Base-by-base conservation (phyloP, 345 rosid species). In the Jatropha curcas region DNA sequence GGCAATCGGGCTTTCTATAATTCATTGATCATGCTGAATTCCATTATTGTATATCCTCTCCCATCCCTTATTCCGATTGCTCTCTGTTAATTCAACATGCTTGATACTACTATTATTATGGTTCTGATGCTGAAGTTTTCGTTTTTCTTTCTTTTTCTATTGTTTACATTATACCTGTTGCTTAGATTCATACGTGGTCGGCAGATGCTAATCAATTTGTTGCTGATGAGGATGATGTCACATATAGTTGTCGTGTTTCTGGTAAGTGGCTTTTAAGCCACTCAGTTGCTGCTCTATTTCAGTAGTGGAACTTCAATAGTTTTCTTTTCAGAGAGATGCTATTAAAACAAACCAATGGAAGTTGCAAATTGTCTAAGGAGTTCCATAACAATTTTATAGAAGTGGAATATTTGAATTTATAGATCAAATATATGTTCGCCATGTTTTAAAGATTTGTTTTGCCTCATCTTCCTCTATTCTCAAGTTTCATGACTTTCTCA, bases 211-310 rank as follows among this genome's bases (percentile, higher is more conserved):
- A 94, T 63, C 97, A 92, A 55, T 94, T 90, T 80, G 90, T 90
- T 28, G 92, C 96, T 50, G 96, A 92, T 78, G 98, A 94, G 80
- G 98, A 94, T 83, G 97, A 92, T 74, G 88, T 76, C 72, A 86
- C 90, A 71, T 94, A 89, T 77, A 92, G 90, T 76, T 92, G 93
- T 75, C 98, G 98, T 25, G 83, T 90, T 72, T 94, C 96, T 79
- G 97, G 98, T 89, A 79, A 71, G 90, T 56, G 68, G 60, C 72
- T 74, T 57, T 51, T 22, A 46, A 50, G 56, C 59, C 45, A 37
- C 16, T 74, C 37, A n/a, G n/a, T 14, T 56, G 71, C 67, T 59
- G 59, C 9, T 39, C 41, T 30, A 56, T 20, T 71, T 50, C 35
- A n/a, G n/a, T n/a, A n/a, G n/a, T n/a, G n/a, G n/a, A n/a, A n/a